These are phyloP conservation scores for Solanum hybrid DNA, from an alignment of 305 asterid genomes.

Conservation along the genomic window DNA sequence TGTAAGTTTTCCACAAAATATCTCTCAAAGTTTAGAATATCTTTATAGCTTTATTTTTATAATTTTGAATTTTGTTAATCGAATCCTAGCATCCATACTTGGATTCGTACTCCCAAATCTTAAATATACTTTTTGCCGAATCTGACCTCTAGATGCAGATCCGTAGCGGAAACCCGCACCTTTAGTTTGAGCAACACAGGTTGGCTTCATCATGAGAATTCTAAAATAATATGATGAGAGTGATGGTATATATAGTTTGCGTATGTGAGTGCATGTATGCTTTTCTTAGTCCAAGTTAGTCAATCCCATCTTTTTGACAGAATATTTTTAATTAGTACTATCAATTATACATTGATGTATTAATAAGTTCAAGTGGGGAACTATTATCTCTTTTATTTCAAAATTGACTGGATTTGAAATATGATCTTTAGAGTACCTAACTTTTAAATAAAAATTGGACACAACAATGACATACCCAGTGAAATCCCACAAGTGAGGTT, in stretches of 20 bases:
- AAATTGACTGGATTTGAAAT: background rate
- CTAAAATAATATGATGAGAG: background rate
- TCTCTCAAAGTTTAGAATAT: background rate
- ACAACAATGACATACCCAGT: background rate
- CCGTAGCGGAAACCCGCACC: background rate
- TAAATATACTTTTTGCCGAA: background rate
- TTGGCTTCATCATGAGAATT: background rate
- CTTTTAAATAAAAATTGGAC: background rate
- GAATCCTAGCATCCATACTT: background rate
- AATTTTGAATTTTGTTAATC: background rate
- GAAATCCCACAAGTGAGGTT: background rate
- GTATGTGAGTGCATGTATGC: background rate
- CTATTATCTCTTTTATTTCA: background rate
- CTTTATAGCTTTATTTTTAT: background rate
- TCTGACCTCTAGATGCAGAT: background rate
- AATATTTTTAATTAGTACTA: background rate
- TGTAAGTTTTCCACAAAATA: background rate
- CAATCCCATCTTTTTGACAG: background rate
- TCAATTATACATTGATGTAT: background rate
- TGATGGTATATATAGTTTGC: background rate
- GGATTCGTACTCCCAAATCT: background rate
- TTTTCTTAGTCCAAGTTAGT: background rate
- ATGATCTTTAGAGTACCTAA: background rate
- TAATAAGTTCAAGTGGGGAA: background rate
- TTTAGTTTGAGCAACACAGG: background rate